phyloP scores from a whole-genome alignment of 2,329 filamentous ascomycete species.

The Fonsecaea erecta region DNA sequence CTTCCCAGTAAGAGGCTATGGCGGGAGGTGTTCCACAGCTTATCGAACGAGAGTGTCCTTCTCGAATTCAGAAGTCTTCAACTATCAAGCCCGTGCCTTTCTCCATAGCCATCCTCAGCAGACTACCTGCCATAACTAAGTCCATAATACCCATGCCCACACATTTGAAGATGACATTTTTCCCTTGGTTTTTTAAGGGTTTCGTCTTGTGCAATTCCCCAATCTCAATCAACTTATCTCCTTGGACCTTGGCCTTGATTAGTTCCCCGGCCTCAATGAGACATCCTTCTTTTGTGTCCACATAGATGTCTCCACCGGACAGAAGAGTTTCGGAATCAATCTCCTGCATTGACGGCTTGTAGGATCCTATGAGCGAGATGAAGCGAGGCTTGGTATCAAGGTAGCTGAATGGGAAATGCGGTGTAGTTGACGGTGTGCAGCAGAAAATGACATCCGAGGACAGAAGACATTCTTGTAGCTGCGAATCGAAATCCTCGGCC shows the following conservation, averaged over 20 bases:
- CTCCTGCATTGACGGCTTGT: slow-evolving; percentile 59
- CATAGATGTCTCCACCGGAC: slow-evolving; percentile 60
- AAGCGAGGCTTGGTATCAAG: slow-evolving; percentile 49
- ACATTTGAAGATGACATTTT: slow-evolving; percentile 56
- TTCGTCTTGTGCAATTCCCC: slow-evolving; percentile 45
- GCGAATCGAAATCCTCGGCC: slow-evolving; percentile 54
- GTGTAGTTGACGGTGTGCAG: slow-evolving; percentile 53
- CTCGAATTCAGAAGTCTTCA: slow-evolving; percentile 43
- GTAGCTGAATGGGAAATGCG: slow-evolving; percentile 49
- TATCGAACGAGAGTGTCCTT: background rate
- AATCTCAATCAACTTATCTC: slow-evolving; percentile 49
- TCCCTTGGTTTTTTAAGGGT: slow-evolving; percentile 34
- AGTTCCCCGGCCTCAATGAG: slow-evolving; percentile 43
- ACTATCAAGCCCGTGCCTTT: slow-evolving; percentile 44
- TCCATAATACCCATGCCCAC: slow-evolving; percentile 59
- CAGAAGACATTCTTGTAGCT: slow-evolving; percentile 40
- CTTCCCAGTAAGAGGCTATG: background rate
- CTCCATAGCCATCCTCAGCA: slow-evolving; percentile 46
- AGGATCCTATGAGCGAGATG: slow-evolving; percentile 59
- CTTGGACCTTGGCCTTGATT: slow-evolving; percentile 46
- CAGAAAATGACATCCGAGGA: slow-evolving; percentile 55
- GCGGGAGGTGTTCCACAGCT: background rate
- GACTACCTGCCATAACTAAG: slow-evolving; percentile 50
- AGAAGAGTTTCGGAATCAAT: slow-evolving; percentile 52
- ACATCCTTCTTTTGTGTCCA: slow-evolving; percentile 67